Base-by-base conservation (phyloP, 2,329 filamentous ascomycete species). In the Bipolaris victoriae region DNA sequence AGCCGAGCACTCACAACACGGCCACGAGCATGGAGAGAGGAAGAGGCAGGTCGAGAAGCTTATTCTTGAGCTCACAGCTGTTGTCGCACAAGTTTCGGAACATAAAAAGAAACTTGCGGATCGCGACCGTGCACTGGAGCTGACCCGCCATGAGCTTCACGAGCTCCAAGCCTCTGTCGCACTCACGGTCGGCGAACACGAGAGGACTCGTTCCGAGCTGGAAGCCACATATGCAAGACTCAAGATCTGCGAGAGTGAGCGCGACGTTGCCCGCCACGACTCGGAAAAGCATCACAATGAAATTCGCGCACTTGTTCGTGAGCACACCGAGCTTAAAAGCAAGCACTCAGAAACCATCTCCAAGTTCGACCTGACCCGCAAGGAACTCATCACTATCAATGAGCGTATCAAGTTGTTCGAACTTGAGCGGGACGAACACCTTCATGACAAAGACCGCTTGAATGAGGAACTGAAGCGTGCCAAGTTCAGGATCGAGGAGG, bases 241-340 rank as follows among this genome's bases (percentile, higher is more conserved):
- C 41, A 66, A 58, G 45, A 53, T 61, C 9, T 50, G 59, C 15
- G 65, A 69, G 41, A 62, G 62, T 22, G 62, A 68, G 22, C 62
- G 67, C 11, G 61, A 69, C 37, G 54, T 62, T 41, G 63, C 66
- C 15, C 61, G 58, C 9, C 48, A 62, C 2, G 67, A 71, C 37
- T 61, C 65, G 0, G 58, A 65, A 9, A 67, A 62, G 43, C 67
- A 71, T 26, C 67, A 67, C 26, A 50, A 46, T 24, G 68, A 71
- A 13, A 60, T 68, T 35, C 62, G 67, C 1, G 60, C 45, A 18
- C 43, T 71, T 10, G 24, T 61, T 13, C 64, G 65, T 10, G 65
- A 69, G 48, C 61, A 70, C 39, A 69, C 65, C 10, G 66, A 70
- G 5, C 39, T 70, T 37, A 66, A 70, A 60, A 68, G 67, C 58